A percentile compares a stretch with the other conserved stretches of the same genome.
phyloP scores from a whole-genome alignment of 441 rosid genomes.

The Pelargonium citronellum region DNA sequence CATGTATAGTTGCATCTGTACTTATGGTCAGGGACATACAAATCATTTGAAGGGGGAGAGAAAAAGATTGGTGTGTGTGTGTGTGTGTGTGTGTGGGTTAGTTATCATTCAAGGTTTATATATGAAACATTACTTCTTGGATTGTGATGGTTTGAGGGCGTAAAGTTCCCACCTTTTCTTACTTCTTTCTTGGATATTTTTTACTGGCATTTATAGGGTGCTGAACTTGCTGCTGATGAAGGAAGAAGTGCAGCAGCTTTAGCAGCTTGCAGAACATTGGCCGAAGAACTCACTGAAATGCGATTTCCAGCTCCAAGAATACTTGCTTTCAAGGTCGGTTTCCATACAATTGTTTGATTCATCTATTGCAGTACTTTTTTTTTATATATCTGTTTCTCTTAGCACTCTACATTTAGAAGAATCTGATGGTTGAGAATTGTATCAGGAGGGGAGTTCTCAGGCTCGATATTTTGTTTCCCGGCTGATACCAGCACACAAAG shows the following conservation, averaged over 20 bases:
- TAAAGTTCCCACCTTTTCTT: neutral
- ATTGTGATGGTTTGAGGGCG: too few species aligned
- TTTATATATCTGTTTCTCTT: neutral
- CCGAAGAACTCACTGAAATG: constrained; percentile 83
- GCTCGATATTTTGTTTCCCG: constrained; percentile 87
- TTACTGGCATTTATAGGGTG: constrained; percentile 54
- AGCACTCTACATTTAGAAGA: constrained; percentile 5
- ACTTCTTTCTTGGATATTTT: neutral
- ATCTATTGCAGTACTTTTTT: neutral
- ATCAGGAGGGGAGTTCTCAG: constrained; percentile 92
- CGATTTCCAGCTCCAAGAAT: constrained; percentile 96
- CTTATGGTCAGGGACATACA: too few species aligned
- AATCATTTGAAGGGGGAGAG: too few species aligned
- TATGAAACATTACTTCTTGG: too few species aligned
- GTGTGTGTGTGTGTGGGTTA: too few species aligned
- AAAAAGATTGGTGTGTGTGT: too few species aligned
- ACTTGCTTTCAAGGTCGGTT: constrained; percentile 81
- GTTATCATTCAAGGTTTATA: too few species aligned
- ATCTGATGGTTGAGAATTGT: constrained; percentile 18
- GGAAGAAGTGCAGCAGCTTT: constrained; percentile 81
- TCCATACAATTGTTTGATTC: constrained; percentile 5
- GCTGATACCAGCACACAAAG: constrained; percentile 93
- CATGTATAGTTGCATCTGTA: too few species aligned
- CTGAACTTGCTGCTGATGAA: constrained; percentile 78
- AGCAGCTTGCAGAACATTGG: constrained; percentile 92